Evolutionary conservation across 2,329 filamentous ascomycete species (phyloP).

Genomic region (Arthroderma sp.): DNA sequence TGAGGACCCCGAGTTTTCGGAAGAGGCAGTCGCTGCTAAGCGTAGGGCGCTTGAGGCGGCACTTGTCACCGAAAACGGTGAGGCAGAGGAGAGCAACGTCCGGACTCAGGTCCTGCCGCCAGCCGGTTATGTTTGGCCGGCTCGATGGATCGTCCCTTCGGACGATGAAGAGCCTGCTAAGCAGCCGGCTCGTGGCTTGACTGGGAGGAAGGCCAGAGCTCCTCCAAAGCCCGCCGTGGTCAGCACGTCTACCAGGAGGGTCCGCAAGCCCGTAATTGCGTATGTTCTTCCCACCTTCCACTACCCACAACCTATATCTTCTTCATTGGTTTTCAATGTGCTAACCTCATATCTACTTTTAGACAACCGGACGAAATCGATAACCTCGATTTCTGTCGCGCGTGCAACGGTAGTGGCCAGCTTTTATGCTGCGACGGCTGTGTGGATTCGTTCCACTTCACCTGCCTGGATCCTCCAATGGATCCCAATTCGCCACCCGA

Average conservation of each 20-base stretch:
- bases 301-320: background rate
- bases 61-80: slow-evolving; percentile 4
- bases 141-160: background rate
- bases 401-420: slow-evolving; percentile 71
- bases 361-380: slow-evolving; percentile 31
- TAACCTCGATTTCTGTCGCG: slow-evolving; percentile 81
- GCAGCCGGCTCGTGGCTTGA: background rate
- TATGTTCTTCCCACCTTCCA: background rate
- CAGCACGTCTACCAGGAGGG: background rate
- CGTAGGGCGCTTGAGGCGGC: slow-evolving; percentile 11
- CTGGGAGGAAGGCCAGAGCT: background rate
- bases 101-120: slow-evolving; percentile 6
- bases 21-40: slow-evolving; percentile 16
- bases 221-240: background rate
- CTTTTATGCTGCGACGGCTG: slow-evolving; percentile 92
- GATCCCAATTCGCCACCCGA: slow-evolving; percentile 50
- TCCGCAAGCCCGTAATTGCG: slow-evolving; percentile 9
- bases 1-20: slow-evolving; percentile 18
- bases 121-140: slow-evolving; percentile 1
- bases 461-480: slow-evolving; percentile 71
- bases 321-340: too few species aligned
- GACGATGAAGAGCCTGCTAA: slow-evolving; percentile 2
- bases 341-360: background rate
- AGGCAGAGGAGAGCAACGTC: slow-evolving; percentile 4
- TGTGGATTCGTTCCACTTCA: slow-evolving; percentile 76